phyloP scores from a whole-genome alignment of 2,329 filamentous ascomycete species.

The Paraphoma sp. region DNA sequence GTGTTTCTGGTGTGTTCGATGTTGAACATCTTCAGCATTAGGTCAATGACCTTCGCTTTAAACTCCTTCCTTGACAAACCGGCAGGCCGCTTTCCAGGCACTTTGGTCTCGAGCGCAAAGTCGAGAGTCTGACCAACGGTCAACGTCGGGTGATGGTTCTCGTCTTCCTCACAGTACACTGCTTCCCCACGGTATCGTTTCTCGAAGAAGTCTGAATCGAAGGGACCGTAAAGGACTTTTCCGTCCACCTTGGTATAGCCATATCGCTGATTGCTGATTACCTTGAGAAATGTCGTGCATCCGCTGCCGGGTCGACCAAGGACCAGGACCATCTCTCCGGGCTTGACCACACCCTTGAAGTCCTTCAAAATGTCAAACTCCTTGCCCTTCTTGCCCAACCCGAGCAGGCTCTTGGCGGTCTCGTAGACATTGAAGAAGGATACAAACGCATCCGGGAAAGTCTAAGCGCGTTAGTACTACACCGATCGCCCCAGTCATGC shows the following conservation, averaged over 20 bases:
- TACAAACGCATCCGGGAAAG: conserved; percentile 79
- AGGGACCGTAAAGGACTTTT: conserved; percentile 79
- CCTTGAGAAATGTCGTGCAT: conserved; percentile 63
- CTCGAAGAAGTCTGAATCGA: conserved; percentile 71
- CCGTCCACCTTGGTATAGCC: conserved; percentile 69
- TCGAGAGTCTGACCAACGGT: conserved; percentile 87
- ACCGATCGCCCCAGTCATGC: conserved; percentile 14
- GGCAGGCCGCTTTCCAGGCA: conserved; percentile 78
- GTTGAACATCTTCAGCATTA: conserved; percentile 89
- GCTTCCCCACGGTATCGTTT: conserved; percentile 80
- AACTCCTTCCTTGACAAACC: conserved; percentile 77
- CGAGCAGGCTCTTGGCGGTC: conserved; percentile 68
- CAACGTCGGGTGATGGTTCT: conserved; percentile 83
- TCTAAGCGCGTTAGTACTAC: conserved; percentile 47
- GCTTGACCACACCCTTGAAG: conserved; percentile 66
- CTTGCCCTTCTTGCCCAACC: conserved; percentile 69
- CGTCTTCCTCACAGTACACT: conserved; percentile 86
- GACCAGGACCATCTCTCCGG: conserved; percentile 89
- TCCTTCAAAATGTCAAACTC: conserved; percentile 77
- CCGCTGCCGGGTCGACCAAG: conserved; percentile 74
- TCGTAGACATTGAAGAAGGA: conserved; percentile 78
- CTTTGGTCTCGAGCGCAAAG: conserved; percentile 85
- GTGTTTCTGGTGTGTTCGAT: conserved; percentile 89
- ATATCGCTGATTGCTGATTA: conserved; percentile 62
- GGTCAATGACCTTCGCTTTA: conserved; percentile 75